A percentile compares a stretch with the other conserved stretches of the same genome.
These are phyloP conservation scores for Mycena kentingensis DNA, from an alignment of 768 basidiomycete genomes.

Conservation along the genomic window DNA sequence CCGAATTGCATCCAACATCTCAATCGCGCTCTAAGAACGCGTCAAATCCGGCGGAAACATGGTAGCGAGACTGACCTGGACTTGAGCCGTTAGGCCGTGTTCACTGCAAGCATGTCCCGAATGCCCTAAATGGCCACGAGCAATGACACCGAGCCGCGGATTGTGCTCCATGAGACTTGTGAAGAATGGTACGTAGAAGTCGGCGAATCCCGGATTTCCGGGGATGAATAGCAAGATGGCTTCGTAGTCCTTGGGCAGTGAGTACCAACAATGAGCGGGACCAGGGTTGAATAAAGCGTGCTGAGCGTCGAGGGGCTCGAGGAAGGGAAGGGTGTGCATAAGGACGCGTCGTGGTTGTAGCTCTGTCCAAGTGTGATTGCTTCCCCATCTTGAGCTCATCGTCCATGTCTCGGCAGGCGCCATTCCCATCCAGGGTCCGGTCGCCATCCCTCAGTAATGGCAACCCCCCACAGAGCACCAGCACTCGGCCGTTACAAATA, in stretches of 20 bases:
- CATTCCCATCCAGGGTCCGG: slow-evolving; percentile 47
- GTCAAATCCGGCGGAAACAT: not conserved
- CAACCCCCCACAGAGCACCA: slow-evolving; percentile 38
- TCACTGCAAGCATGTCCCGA: slow-evolving; percentile 34
- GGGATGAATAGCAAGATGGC: slow-evolving; percentile 52
- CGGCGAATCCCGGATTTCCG: slow-evolving; percentile 60
- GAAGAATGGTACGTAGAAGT: slow-evolving; percentile 71
- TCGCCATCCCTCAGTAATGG: slow-evolving; percentile 47
- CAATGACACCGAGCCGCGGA: slow-evolving; percentile 52
- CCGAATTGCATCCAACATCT: slow-evolving; percentile 50
- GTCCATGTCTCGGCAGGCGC: slow-evolving; percentile 60
- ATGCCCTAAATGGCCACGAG: slow-evolving; percentile 67
- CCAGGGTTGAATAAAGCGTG: slow-evolving; percentile 43
- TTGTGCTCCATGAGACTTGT: slow-evolving; percentile 45
- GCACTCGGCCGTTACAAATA: slow-evolving; percentile 58
- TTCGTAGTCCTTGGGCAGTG: slow-evolving; percentile 30
- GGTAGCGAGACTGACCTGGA: slow-evolving; percentile 33
- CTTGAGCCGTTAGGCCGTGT: slow-evolving; percentile 48
- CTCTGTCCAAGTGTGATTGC: not conserved
- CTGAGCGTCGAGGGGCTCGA: not conserved
- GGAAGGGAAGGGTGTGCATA: slow-evolving; percentile 5
- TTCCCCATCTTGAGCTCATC: slow-evolving; percentile 1
- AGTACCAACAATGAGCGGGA: slow-evolving; percentile 55
- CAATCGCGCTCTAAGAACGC: slow-evolving; percentile 41
- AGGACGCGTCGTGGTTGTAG: not conserved